Conservation (phyloP, 2,329 filamentous ascomycete species). For the Cadophora malorum region DNA sequence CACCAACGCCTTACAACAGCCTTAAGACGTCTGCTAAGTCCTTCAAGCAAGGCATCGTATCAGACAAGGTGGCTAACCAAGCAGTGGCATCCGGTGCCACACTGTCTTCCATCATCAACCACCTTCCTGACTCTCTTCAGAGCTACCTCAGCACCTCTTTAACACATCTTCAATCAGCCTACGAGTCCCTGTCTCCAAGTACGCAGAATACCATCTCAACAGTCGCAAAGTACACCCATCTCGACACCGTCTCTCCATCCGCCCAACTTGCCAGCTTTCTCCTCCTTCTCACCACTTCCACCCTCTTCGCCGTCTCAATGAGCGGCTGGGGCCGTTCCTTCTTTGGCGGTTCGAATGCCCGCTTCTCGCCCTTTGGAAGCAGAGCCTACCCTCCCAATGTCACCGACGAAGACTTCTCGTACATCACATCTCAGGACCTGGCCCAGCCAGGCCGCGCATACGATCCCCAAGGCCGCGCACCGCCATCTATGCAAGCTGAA, state of each 20-base stretch:
- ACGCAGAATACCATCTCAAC: slow-evolving; percentile 39
- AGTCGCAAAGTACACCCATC: slow-evolving; percentile 40
- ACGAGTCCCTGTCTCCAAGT: slow-evolving; percentile 44
- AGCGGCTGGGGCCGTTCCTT: slow-evolving; percentile 44
- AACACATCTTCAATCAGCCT: slow-evolving; percentile 54
- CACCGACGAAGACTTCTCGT: slow-evolving; percentile 78
- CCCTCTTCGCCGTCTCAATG: slow-evolving; percentile 43
- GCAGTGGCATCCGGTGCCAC: slow-evolving; percentile 65
- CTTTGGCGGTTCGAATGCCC: slow-evolving; percentile 38
- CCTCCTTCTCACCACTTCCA: slow-evolving; percentile 38
- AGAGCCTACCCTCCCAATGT: slow-evolving; percentile 61
- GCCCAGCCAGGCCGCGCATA: slow-evolving; percentile 54
- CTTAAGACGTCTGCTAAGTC: slow-evolving; percentile 21
- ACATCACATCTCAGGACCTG: slow-evolving; percentile 81
- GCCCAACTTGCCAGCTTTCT: slow-evolving; percentile 38
- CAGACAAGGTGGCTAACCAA: slow-evolving; percentile 46
- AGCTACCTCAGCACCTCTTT: slow-evolving; percentile 61
- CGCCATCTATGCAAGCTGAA: slow-evolving; percentile 53
- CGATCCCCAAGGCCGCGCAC: slow-evolving; percentile 50
- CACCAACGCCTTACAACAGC: slow-evolving; percentile 10
- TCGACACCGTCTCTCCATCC: slow-evolving; percentile 40
- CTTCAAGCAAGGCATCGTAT: slow-evolving; percentile 31
- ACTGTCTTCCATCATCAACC: slow-evolving; percentile 60
- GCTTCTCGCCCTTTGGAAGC: slow-evolving; percentile 45
- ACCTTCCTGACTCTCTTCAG: slow-evolving; percentile 56